Conservation (phyloP, 257 asterid species). For the Paraleonurus japonicus region DNA sequence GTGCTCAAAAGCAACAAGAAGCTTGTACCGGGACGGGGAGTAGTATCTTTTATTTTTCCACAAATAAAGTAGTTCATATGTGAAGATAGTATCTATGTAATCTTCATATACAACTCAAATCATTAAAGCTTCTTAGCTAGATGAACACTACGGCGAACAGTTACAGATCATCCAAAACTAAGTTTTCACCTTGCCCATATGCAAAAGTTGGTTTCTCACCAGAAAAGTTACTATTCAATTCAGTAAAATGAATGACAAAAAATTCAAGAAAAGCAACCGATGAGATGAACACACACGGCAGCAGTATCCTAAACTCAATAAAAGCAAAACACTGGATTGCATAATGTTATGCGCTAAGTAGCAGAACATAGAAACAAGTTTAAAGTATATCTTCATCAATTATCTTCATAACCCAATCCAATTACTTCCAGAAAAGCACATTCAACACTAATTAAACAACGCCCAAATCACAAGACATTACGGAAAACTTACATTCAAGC, state of each 20-base stretch:
- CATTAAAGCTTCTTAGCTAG: neutral
- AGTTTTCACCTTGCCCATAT: neutral
- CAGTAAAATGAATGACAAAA: neutral
- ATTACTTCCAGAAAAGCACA: neutral
- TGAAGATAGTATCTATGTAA: neutral
- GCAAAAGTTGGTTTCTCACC: neutral
- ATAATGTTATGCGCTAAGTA: neutral
- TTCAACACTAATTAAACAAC: neutral
- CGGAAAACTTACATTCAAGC: constrained; percentile 41
- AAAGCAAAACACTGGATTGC: neutral
- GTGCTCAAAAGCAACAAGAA: too few relatives aligned
- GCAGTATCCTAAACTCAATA: neutral
- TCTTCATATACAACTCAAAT: neutral
- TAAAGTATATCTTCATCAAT: neutral
- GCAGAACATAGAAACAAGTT: neutral
- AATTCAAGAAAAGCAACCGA: neutral
- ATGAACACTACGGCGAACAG: neutral
- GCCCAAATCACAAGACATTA: neutral
- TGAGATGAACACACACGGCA: neutral
- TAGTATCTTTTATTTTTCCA: neutral
- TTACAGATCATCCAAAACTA: neutral
- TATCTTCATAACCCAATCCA: neutral
- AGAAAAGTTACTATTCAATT: neutral
- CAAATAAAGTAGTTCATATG: neutral
- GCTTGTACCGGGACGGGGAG: too few relatives aligned